A percentile compares a stretch with the other conserved stretches of the same genome.
Conservation (phyloP, 257 asterid genomes). For the Echium plantagineum region DNA sequence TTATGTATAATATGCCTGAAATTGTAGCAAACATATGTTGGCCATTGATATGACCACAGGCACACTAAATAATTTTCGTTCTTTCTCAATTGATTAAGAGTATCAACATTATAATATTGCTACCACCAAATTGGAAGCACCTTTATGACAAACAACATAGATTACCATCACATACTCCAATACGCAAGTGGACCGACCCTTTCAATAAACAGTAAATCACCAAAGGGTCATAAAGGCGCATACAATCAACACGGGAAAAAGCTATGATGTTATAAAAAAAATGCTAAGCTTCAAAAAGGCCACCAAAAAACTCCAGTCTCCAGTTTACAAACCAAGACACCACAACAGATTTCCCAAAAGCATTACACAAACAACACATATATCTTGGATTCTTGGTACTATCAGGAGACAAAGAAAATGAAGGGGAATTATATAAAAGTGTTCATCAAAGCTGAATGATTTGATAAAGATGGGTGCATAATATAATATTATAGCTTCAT, state of each 20-base stretch:
- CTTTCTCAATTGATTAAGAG: not conserved
- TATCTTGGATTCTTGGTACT: not conserved
- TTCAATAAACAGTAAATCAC: not conserved
- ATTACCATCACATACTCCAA: not conserved
- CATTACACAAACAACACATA: not conserved
- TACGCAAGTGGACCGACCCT: not conserved
- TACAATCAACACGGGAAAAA: too few species aligned
- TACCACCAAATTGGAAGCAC: not conserved
- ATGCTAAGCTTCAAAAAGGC: not conserved
- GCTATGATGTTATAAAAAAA: not conserved
- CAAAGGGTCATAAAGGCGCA: not conserved
- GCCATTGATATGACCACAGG: not conserved
- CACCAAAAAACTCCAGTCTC: not conserved
- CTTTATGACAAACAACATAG: not conserved
- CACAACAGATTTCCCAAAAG: not conserved
- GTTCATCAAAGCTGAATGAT: not conserved
- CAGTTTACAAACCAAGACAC: not conserved
- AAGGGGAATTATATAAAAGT: not conserved
- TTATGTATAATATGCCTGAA: constrained; percentile 14
- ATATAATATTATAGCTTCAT: constrained; percentile 13
- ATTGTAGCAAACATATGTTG: constrained; percentile 6
- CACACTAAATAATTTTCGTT: too few species aligned
- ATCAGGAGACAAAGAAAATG: not conserved
- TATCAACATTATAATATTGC: not conserved
- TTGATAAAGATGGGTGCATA: not conserved